A percentile compares a stretch with the other conserved stretches of the same genome.
These are phyloP conservation scores for Calocera cornea DNA, from an alignment of 768 basidiomycete species.

Conservation along the genomic window DNA sequence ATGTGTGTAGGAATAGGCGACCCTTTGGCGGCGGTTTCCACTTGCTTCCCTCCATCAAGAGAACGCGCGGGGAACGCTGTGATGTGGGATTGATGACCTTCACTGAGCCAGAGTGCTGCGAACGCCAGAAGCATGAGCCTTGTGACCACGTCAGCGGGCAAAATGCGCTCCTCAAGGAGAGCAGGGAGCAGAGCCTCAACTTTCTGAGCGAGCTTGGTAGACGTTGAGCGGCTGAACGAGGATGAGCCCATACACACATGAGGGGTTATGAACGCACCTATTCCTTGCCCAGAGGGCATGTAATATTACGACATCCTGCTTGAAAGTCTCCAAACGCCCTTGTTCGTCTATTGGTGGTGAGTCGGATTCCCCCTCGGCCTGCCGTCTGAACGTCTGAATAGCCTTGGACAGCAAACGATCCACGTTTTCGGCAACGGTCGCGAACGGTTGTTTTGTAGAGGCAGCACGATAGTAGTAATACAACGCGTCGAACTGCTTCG, in stretches of 20 bases:
- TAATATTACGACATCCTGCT: slow-evolving; percentile 58
- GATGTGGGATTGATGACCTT: background rate
- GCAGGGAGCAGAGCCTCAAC: slow-evolving; percentile 14
- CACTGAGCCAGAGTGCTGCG: slow-evolving; percentile 61
- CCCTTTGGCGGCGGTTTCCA: slow-evolving; percentile 35
- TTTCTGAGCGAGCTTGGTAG: slow-evolving; percentile 5
- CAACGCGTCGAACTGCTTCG: slow-evolving; percentile 65
- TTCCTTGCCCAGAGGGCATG: slow-evolving; percentile 53
- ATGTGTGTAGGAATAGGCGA: slow-evolving; percentile 54
- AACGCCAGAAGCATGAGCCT: slow-evolving; percentile 61
- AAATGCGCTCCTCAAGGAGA: slow-evolving; percentile 51
- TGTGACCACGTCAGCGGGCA: slow-evolving; percentile 64
- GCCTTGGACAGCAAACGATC: slow-evolving; percentile 54
- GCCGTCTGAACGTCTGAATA: slow-evolving; percentile 38
- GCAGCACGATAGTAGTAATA: slow-evolving; percentile 86
- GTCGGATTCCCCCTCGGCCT: slow-evolving; percentile 27
- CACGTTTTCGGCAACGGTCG: slow-evolving; percentile 77
- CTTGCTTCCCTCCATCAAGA: slow-evolving; percentile 8
- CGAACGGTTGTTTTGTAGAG: slow-evolving; percentile 74
- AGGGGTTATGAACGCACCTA: slow-evolving; percentile 15
- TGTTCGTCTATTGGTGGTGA: slow-evolving; percentile 15
- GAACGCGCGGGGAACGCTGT: slow-evolving; percentile 17
- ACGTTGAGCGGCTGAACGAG: background rate
- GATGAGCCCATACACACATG: background rate
- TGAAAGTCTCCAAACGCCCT: slow-evolving; percentile 46